Evolutionary conservation across 495 filamentous ascomycete species (phyloP).

Genomic region (Recurvomyces mirabilis): DNA sequence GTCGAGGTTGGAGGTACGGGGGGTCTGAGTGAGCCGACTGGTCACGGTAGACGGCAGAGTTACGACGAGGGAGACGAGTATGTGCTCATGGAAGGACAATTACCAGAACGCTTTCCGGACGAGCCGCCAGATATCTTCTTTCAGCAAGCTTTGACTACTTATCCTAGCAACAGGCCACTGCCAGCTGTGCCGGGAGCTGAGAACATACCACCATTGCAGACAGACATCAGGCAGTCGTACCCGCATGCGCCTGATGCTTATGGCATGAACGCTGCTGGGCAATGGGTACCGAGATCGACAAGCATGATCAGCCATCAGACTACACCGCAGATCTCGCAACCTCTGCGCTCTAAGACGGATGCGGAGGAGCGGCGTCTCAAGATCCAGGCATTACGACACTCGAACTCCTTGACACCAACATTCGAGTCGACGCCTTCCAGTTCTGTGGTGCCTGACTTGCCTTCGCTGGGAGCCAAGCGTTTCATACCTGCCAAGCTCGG

Average conservation of each 20-base stretch:
- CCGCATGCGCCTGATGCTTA: constrained; percentile 20
- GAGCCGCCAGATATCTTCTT: constrained; percentile 86
- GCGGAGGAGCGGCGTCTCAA: constrained; percentile 54
- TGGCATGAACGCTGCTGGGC: constrained; percentile 5
- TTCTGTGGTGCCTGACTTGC: constrained; percentile 39
- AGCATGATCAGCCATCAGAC: constrained; percentile 72
- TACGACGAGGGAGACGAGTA: constrained; percentile 90
- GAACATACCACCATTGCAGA: constrained; percentile 5
- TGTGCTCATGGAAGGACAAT: constrained; percentile 39
- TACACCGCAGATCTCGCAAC: constrained; percentile 66
- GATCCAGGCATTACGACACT: constrained; percentile 39
- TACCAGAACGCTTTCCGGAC: constrained; percentile 37
- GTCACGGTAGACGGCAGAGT: constrained; percentile 57
- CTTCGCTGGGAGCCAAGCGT: constrained; percentile 26
- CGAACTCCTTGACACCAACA: constrained; percentile 34
- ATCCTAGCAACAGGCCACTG: constrained; percentile 45
- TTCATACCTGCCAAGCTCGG: constrained; percentile 43
- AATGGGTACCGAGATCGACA: constrained; percentile 67
- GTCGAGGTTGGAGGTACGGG: constrained; percentile 80
- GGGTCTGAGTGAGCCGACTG: constrained; percentile 62
- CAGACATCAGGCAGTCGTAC: constrained; percentile 7
- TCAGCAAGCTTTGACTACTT: constrained; percentile 60
- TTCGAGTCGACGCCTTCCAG: constrained; percentile 32
- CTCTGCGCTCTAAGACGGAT: constrained; percentile 88
- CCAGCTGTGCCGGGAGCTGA: constrained; percentile 59